A percentile compares a stretch with the other conserved stretches of the same genome.
phyloP scores from a whole-genome alignment of 495 filamentous ascomycete genomes.

The Penicillium waksmanii region DNA sequence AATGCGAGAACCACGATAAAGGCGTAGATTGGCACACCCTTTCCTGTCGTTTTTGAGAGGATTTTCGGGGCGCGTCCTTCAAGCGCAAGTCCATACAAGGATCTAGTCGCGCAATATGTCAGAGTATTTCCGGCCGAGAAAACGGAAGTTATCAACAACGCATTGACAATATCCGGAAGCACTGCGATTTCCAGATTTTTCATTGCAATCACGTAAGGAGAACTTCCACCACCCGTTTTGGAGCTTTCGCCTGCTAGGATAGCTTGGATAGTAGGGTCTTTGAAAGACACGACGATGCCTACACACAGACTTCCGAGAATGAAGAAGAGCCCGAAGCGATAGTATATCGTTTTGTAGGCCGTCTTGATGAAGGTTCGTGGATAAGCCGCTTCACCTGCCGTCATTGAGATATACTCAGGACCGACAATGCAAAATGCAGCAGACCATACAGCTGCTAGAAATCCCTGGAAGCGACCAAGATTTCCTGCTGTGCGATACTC shows the following conservation, averaged over 20 bases:
- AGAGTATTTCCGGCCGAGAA: slow-evolving; percentile 86
- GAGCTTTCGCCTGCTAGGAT: background rate
- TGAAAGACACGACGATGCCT: slow-evolving; percentile 65
- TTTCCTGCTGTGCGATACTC: slow-evolving; percentile 62
- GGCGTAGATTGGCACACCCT: slow-evolving; percentile 53
- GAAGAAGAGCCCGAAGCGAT: slow-evolving; percentile 74
- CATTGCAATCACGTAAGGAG: slow-evolving; percentile 53
- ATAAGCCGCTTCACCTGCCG: slow-evolving; percentile 74
- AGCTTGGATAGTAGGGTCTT: slow-evolving; percentile 36
- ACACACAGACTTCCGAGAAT: slow-evolving; percentile 70
- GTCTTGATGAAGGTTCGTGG: slow-evolving; percentile 57
- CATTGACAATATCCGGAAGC: background rate
- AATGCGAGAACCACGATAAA: slow-evolving; percentile 52
- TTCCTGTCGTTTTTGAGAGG: slow-evolving; percentile 50
- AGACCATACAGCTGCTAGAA: slow-evolving; percentile 68
- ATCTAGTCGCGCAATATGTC: slow-evolving; percentile 76
- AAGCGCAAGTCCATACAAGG: slow-evolving; percentile 74
- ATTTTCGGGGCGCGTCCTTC: slow-evolving; percentile 66
- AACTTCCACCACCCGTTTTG: slow-evolving; percentile 34
- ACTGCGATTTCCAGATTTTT: background rate
- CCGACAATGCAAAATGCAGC: slow-evolving; percentile 49
- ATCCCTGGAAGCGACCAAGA: slow-evolving; percentile 73
- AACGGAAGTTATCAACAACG: background rate
- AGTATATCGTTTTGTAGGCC: slow-evolving; percentile 76
- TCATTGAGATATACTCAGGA: slow-evolving; percentile 81